Base-by-base conservation (phyloP, 2,329 filamentous ascomycete genomes). In the Rutstroemia sp. region DNA sequence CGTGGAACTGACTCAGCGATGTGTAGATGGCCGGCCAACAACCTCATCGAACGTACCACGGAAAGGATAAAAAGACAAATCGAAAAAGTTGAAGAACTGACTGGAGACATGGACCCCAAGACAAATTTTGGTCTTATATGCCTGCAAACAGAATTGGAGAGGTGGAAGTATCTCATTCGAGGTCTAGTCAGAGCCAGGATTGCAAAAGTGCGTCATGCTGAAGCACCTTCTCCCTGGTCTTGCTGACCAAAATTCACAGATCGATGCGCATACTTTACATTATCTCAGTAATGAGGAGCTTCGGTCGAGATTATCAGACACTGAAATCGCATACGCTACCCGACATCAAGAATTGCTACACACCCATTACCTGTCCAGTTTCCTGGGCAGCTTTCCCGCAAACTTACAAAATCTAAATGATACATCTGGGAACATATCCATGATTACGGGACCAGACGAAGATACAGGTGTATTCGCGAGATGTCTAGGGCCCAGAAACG, bases 121-220 rank as follows among this genome's bases (percentile, higher is more conserved):
- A 86, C 89, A 61, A 97, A 96, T 70, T 96, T 99, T 71, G 84
- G 84, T 59, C 84, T 97, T 67, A 96, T 96, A 49, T 87, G 99
- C 60, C 85, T 96, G 54, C 94, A 99, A 76, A 97, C 95, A 6
- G 94, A 99, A 74, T 81, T 99, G 54, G 92, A 96, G 71, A 80
- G 94, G 47, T 95, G 89, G 73, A 96, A 96, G 74, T 99, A 91
- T 68, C 78, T 99, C 21, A 81, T 97, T 17, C 53, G 55, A 54
- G 55, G 55, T 19, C 45, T 57, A 16, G 49, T 57, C 12, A 53
- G 55, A 17, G 41, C 49, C 2, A 59, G 55, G 42, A 57, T 57
- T 30, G 42, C 55, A 27, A 57, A 57, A 27, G 55, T 54, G 37
- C 17, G 44, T 9, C 5, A 0, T 1, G 17, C 12, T 14, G 17